Percentiles rank a stretch among this genome's conserved stretches.
These are phyloP conservation scores for Solanum chacoense DNA, from an alignment of 305 asterid genomes.

Conservation along the genomic window DNA sequence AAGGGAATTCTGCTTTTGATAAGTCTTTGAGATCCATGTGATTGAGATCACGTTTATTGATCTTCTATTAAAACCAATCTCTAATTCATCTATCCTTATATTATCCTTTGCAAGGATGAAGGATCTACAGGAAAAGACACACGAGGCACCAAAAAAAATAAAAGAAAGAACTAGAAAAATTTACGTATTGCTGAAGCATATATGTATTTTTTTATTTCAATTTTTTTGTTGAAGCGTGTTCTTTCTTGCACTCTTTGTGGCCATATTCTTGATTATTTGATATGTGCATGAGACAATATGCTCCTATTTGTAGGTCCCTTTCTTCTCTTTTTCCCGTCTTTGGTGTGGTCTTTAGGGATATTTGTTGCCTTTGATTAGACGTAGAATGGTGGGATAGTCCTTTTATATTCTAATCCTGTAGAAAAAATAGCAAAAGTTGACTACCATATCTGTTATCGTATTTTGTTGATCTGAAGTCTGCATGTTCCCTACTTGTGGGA, in stretches of 20 bases:
- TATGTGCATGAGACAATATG: background rate
- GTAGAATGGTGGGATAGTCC: background rate
- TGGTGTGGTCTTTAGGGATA: background rate
- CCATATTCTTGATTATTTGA: background rate
- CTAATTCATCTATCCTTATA: background rate
- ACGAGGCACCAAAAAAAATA: background rate
- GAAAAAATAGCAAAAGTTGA: background rate
- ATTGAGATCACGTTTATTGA: background rate
- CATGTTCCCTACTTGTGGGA: background rate
- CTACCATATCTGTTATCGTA: background rate
- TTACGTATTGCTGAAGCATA: background rate
- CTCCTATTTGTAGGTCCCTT: background rate
- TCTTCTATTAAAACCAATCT: background rate
- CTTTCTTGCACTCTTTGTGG: background rate
- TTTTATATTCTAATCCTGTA: background rate
- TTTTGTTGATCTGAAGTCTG: conserved; percentile 32
- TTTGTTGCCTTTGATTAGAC: background rate
- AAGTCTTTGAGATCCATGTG: background rate
- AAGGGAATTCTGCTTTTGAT: background rate
- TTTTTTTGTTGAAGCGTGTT: background rate
- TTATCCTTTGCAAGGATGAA: background rate
- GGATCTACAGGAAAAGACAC: background rate
- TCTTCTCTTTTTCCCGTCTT: background rate
- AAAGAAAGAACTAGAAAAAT: background rate
- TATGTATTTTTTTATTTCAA: background rate